Evolutionary conservation across 148 eudicot genomes (phyloP).

Genomic region (Hydrangea macrophylla): DNA sequence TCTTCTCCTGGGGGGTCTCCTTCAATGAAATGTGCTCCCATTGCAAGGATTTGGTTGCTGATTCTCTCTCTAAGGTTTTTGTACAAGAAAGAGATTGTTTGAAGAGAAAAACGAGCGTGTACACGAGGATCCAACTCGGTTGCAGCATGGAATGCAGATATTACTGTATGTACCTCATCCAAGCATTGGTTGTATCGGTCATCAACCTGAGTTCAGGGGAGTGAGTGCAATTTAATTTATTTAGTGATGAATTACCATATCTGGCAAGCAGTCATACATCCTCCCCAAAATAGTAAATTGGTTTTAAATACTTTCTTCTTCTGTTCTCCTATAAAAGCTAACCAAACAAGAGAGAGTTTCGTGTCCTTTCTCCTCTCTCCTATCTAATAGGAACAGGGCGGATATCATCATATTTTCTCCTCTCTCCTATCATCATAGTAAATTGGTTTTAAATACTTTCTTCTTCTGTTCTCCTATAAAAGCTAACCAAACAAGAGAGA

Average conservation of each 20-base stretch:
- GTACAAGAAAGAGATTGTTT: conserved; percentile 54
- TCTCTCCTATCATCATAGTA: no score
- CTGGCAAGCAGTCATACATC: background rate
- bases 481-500: no score
- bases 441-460: no score
- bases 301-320: no score
- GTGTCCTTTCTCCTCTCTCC: no score
- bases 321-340: background rate
- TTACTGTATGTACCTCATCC: conserved; percentile 79
- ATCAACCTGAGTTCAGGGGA: conserved; percentile 52
- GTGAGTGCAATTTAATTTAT: background rate
- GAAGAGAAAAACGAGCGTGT: conserved; percentile 65
- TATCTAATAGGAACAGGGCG: no score
- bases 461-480: no score
- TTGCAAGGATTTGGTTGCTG: conserved; percentile 61
- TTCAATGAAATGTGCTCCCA: conserved; percentile 29
- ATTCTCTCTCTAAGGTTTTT: conserved; percentile 75
- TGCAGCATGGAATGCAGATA: conserved; percentile 83
- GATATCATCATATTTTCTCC: no score
- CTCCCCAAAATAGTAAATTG: no score
- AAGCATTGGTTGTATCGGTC: conserved; percentile 69
- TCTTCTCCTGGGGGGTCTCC: conserved; percentile 24
- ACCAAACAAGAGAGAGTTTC: no score
- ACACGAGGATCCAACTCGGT: conserved; percentile 73
- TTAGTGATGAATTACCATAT: background rate